Base-by-base conservation (phyloP, 192 early-diverging fungal species). In the Coemansia sp. region DNA sequence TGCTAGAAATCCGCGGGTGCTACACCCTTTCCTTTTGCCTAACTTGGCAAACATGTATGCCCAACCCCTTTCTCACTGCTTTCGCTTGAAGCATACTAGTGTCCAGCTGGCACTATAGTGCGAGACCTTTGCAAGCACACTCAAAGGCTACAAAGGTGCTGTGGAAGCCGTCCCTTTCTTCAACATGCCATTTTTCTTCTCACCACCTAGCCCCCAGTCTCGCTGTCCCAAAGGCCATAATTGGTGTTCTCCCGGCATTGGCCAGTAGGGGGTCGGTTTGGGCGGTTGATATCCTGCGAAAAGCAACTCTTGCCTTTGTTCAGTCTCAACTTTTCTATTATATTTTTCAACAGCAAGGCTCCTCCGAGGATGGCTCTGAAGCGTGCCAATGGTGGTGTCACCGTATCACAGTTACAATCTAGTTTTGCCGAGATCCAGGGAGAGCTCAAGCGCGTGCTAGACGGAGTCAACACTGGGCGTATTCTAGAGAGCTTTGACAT, bases 401-500 rank as follows among this genome's bases (percentile, higher is more conserved):
- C 66, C 8, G 80, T 77, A 38, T 76, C 72, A 8, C 80, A 77
- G 69, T 62, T 83, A 31, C 80, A 75, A 11, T 75, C 75, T 25
- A 77, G 73, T 23, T 77, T 83, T 66, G 80, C 80, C 15, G 75
- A 77, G 44, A 89, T 91, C 41, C 90, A 90, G 48, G 79, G 77
- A 64, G 85, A 90, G 65, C 80, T 91, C 21, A 90, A 90, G 60
- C 85, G 85, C 1, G 87, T 87, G 7, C 72, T 91, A 12, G 88
- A 89, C 27, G 85, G 86, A 68, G 85, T 91, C 50, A 84, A 86
- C 67, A 73, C 74, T 10, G 86, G 87, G 0, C 83, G 85, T 41
- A 84, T 90, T 15, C 84, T 88, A 11, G 85, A 86, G 69, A 88
- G 88, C 69, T 90, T 91, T 74, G 88, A 90, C 19, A 89, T 87